A percentile compares a stretch with the other conserved stretches of the same genome.
Conservation (phyloP, 2,329 filamentous ascomycete species). For the Arthrocladium fulminans region DNA sequence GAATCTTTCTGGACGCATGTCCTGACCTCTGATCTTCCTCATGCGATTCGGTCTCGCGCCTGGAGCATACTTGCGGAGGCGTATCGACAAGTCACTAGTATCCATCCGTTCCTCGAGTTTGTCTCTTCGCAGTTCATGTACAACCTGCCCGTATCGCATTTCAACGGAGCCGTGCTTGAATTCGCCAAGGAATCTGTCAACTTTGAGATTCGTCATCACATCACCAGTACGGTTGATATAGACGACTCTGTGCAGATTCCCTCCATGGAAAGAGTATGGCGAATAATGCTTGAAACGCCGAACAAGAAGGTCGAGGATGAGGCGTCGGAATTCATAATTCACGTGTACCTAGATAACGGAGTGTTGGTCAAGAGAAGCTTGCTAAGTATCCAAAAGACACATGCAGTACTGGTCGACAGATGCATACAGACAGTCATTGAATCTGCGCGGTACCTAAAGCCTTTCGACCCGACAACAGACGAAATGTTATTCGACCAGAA, state of each 20-base stretch:
- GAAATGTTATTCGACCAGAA: neutral
- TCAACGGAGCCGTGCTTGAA: constrained; percentile 15
- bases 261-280: constrained; percentile 68
- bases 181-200: constrained; percentile 16
- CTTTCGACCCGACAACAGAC: constrained; percentile 8
- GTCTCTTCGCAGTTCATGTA: constrained; percentile 17
- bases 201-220: constrained; percentile 13
- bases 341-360: constrained; percentile 56
- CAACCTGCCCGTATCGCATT: constrained; percentile 13
- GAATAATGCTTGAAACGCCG: constrained; percentile 63
- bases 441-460: constrained; percentile 51
- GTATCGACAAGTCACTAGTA: constrained; percentile 26
- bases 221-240: constrained; percentile 18
- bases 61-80: constrained; percentile 58
- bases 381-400: constrained; percentile 44
- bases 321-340: constrained; percentile 63
- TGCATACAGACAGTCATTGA: constrained; percentile 62
- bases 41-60: constrained; percentile 54
- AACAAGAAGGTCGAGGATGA: constrained; percentile 55
- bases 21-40: constrained; percentile 55
- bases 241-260: constrained; percentile 38
- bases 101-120: constrained; percentile 15
- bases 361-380: neutral
- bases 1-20: constrained; percentile 62
- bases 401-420: constrained; percentile 62